Percentiles rank a stretch among this genome's conserved stretches.
Evolutionary conservation across 768 basidiomycete species (phyloP).

Genomic region (Tricholoma flavovirens): DNA sequence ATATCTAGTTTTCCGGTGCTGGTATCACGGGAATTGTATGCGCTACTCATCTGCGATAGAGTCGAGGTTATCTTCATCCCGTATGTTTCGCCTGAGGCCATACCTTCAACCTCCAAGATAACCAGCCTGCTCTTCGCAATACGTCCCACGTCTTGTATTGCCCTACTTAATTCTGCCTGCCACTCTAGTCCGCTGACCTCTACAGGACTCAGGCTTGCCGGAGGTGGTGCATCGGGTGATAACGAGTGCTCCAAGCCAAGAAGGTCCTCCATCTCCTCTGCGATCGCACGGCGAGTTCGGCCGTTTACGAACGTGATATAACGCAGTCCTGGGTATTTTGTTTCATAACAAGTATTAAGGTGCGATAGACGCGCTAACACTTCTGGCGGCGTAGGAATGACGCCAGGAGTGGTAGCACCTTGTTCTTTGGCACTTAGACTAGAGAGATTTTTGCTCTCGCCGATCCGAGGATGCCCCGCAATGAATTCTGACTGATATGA

Average conservation of each 20-base stretch:
- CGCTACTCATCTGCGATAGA: not conserved
- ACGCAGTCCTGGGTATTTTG: conserved; percentile 63
- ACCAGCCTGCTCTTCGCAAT: conserved; percentile 71
- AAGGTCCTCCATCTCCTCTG: conserved; percentile 72
- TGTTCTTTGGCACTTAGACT: conserved; percentile 78
- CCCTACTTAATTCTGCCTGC: conserved; percentile 64
- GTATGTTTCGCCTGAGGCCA: not conserved
- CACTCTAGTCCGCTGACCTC: conserved; percentile 43
- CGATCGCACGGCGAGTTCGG: conserved; percentile 62
- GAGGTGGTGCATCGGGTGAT: conserved; percentile 34
- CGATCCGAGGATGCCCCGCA: conserved; percentile 84
- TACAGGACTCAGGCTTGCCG: conserved; percentile 33
- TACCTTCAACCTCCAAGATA: conserved; percentile 35
- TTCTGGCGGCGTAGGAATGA: conserved; percentile 58
- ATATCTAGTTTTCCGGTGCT: not conserved
- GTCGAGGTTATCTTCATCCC: conserved; percentile 1
- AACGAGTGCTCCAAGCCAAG: conserved; percentile 50
- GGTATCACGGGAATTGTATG: not conserved
- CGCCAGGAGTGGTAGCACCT: conserved; percentile 29
- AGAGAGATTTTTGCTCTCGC: conserved; percentile 72
- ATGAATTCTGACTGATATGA: conserved; percentile 58
- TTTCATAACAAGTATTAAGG: conserved; percentile 77
- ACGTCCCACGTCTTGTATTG: conserved; percentile 62
- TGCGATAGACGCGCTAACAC: conserved; percentile 67
- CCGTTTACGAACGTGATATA: conserved; percentile 95